phyloP scores from a whole-genome alignment of 495 filamentous ascomycete genomes.

The Ascodesmis nigricans region DNA sequence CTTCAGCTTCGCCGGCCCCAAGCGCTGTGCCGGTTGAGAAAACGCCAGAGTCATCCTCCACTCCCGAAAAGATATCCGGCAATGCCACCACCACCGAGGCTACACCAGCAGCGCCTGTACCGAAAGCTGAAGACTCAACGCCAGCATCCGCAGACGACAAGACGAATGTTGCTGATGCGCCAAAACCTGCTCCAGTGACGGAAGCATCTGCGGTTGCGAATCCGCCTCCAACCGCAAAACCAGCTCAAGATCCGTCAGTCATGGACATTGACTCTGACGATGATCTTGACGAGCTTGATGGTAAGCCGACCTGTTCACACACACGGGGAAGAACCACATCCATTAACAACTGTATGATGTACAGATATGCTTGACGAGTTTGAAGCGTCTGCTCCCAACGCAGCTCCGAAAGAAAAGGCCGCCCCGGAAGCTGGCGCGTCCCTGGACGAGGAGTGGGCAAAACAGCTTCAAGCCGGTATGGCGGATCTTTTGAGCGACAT shows the following conservation, averaged over 20 bases:
- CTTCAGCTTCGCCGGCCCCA: too few relatives aligned
- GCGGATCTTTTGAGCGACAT: slow-evolving; percentile 53
- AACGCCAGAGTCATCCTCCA: too few relatives aligned
- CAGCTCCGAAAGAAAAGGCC: slow-evolving; percentile 27
- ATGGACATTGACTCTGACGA: too few relatives aligned
- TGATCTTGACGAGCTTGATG: slow-evolving; percentile 4
- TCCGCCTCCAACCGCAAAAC: slow-evolving; percentile 12
- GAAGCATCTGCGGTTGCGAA: slow-evolving; percentile 13
- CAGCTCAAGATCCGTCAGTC: too few relatives aligned
- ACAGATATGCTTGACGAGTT: slow-evolving; percentile 86
- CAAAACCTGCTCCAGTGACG: too few relatives aligned
- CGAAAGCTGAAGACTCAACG: too few relatives aligned
- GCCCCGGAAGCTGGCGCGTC: slow-evolving; percentile 26
- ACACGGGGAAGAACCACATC: background rate
- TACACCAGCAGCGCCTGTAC: too few relatives aligned
- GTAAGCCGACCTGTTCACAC: background rate
- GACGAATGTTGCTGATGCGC: too few relatives aligned
- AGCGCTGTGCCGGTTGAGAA: too few relatives aligned
- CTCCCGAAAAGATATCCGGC: too few relatives aligned
- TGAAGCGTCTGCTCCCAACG: slow-evolving; percentile 31
- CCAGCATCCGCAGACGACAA: too few relatives aligned
- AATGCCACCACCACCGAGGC: too few relatives aligned
- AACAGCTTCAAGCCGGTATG: slow-evolving; percentile 72
- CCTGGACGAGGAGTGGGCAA: slow-evolving; percentile 52
- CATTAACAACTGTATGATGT: background rate